A percentile compares a stretch with the other conserved stretches of the same genome.
Conservation (phyloP, 1,139 yeast species). For the Yamadazyma diospyri region DNA sequence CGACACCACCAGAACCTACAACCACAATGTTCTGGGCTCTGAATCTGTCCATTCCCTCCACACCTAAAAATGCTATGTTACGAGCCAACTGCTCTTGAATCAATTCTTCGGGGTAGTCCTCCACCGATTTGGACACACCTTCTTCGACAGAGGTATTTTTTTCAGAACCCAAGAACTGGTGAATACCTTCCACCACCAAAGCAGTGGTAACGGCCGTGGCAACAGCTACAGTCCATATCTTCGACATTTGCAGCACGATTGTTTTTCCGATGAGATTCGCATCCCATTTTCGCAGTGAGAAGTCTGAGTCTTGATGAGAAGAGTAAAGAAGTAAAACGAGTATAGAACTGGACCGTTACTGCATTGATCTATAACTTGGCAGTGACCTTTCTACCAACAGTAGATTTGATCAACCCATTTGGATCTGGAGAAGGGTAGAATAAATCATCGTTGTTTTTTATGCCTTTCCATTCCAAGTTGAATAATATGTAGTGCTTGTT, state of each 20-base stretch:
- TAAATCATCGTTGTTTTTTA: constrained; percentile 73
- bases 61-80: constrained; percentile 86
- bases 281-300: no score
- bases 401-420: constrained; percentile 82
- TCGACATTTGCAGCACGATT: constrained; percentile 8
- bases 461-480: constrained; percentile 81
- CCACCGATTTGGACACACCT: constrained; percentile 2
- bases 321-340: no score
- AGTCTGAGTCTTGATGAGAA: neutral
- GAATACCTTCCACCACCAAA: constrained; percentile 38
- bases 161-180: constrained; percentile 20
- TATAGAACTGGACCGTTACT: no score
- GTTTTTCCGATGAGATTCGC: constrained; percentile 5
- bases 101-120: constrained; percentile 61
- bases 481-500: constrained; percentile 85
- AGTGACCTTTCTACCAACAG: constrained; percentile 61
- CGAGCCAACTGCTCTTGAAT: constrained; percentile 89
- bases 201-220: constrained; percentile 41
- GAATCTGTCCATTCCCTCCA: constrained; percentile 74
- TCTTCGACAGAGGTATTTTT: neutral
- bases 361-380: constrained; percentile 31
- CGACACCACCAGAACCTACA: constrained; percentile 99
- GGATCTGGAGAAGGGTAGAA: constrained; percentile 92
- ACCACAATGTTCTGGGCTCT: constrained; percentile 75
- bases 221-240: constrained; percentile 24